phyloP scores from a whole-genome alignment of 2,329 filamentous ascomycete genomes.

The Botrytis fragariae region DNA sequence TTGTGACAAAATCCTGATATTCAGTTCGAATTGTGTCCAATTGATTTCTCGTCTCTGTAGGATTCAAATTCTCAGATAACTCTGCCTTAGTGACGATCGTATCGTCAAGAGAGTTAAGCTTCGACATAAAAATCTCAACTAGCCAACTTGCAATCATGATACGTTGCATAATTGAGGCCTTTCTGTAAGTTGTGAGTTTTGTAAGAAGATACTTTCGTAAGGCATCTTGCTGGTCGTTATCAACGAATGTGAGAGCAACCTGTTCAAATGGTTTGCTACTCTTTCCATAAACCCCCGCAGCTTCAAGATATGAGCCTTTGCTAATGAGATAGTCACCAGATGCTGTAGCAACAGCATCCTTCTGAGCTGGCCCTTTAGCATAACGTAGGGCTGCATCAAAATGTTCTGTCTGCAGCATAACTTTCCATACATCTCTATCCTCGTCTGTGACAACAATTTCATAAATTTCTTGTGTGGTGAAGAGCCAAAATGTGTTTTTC shows the following conservation, averaged over 20 bases:
- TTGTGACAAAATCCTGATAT: constrained; percentile 83
- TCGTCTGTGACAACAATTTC: constrained; percentile 91
- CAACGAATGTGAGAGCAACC: constrained; percentile 86
- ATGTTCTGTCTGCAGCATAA: constrained; percentile 81
- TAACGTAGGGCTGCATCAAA: constrained; percentile 87
- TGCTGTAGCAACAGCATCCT: constrained; percentile 85
- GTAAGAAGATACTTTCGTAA: constrained; percentile 84
- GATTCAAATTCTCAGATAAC: constrained; percentile 67
- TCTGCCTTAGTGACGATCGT: constrained; percentile 88
- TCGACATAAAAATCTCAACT: constrained; percentile 94
- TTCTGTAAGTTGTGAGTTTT: constrained; percentile 79
- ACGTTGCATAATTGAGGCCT: constrained; percentile 83
- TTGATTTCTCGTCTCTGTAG: constrained; percentile 68
- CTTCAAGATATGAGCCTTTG: constrained; percentile 80
- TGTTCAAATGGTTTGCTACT: constrained; percentile 98
- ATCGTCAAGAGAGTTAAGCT: constrained; percentile 91
- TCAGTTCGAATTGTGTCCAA: constrained; percentile 70
- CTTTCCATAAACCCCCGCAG: constrained; percentile 85
- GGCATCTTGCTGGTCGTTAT: constrained; percentile 85
- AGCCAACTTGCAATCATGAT: constrained; percentile 96
- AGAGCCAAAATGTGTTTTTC: constrained; percentile 97
- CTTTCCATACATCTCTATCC: constrained; percentile 89
- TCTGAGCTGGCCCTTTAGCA: constrained; percentile 75
- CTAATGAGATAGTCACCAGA: constrained; percentile 85
- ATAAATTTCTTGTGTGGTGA: constrained; percentile 86